A percentile compares a stretch with the other conserved stretches of the same genome.
phyloP scores from a whole-genome alignment of 176 grass and related monocot genomes.

The Aechmea fasciata region DNA sequence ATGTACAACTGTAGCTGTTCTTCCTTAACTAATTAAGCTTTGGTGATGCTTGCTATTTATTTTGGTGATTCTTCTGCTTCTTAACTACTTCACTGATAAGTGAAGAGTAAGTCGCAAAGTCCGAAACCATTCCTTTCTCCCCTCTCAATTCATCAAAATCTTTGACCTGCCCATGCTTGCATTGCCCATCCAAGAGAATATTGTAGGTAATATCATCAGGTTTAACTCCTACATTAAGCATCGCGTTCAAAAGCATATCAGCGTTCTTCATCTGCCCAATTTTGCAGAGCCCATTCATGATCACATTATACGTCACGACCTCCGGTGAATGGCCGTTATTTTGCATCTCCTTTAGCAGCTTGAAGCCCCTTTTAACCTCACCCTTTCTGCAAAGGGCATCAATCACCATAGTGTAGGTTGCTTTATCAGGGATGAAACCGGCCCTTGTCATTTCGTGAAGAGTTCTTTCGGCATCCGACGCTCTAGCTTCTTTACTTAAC shows the following conservation, averaged over 20 bases:
- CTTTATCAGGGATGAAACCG: slow-evolving; percentile 40
- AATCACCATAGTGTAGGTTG: slow-evolving; percentile 84
- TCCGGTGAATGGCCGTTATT: slow-evolving; percentile 41
- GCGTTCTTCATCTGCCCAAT: slow-evolving; percentile 77
- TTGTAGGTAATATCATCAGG: slow-evolving; percentile 87
- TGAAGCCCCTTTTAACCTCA: slow-evolving; percentile 63
- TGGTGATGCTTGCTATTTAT: slow-evolving; percentile 11
- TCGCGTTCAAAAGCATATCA: slow-evolving; percentile 61
- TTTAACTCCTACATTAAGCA: slow-evolving; percentile 59
- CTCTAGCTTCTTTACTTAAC: slow-evolving; percentile 37
- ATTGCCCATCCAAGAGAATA: slow-evolving; percentile 76
- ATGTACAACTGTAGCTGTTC: too few species aligned
- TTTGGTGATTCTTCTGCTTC: slow-evolving; percentile 33
- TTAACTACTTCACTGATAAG: slow-evolving; percentile 59
- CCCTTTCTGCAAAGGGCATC: slow-evolving; percentile 64
- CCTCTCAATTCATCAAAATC: slow-evolving; percentile 45
- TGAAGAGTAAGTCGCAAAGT: slow-evolving; percentile 59
- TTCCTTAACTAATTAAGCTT: neutral
- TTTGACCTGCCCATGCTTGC: slow-evolving; percentile 46
- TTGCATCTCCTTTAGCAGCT: slow-evolving; percentile 71
- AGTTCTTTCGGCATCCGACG: slow-evolving; percentile 33
- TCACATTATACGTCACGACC: slow-evolving; percentile 75
- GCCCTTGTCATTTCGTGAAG: slow-evolving; percentile 52
- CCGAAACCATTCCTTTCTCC: slow-evolving; percentile 63
- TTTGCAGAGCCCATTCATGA: slow-evolving; percentile 83